Conservation (phyloP, 768 basidiomycete genomes). For the Kondoa subrosea region DNA sequence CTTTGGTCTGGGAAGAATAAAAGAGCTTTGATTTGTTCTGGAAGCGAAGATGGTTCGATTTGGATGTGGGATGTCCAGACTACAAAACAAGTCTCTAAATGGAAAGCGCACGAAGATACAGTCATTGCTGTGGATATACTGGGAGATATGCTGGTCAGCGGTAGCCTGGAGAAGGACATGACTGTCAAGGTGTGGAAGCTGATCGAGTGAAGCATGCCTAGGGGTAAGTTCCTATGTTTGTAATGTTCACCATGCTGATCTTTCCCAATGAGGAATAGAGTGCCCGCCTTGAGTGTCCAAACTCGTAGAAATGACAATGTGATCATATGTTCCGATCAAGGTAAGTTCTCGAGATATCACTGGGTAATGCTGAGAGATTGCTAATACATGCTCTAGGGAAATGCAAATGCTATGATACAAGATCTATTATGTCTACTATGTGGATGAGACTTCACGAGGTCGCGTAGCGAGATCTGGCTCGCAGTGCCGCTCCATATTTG, state of each 20-base stretch:
- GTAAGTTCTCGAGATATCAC: too few relatives aligned
- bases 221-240: too few relatives aligned
- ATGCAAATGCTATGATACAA: too few relatives aligned
- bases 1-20: neutral
- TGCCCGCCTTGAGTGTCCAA: too few relatives aligned
- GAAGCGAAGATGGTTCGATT: conserved; percentile 75
- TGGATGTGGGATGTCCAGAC: conserved; percentile 82
- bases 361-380: too few relatives aligned
- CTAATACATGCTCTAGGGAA: too few relatives aligned
- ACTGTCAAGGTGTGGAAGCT: conserved; percentile 58
- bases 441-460: too few relatives aligned
- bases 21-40: conserved; percentile 45
- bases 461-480: neutral
- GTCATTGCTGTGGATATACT: conserved; percentile 24
- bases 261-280: too few relatives aligned
- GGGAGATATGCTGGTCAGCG: conserved; percentile 60
- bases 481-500: neutral
- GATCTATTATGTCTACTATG: too few relatives aligned
- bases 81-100: conserved; percentile 44
- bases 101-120: conserved; percentile 65
- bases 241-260: neutral
- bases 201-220: neutral
- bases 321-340: too few relatives aligned
- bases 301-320: too few relatives aligned
- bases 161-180: conserved; percentile 75